Percentiles rank a stretch among this genome's conserved stretches.
Conservation (phyloP, 352 stramenopile species). For the Aphanomyces stellatus region DNA sequence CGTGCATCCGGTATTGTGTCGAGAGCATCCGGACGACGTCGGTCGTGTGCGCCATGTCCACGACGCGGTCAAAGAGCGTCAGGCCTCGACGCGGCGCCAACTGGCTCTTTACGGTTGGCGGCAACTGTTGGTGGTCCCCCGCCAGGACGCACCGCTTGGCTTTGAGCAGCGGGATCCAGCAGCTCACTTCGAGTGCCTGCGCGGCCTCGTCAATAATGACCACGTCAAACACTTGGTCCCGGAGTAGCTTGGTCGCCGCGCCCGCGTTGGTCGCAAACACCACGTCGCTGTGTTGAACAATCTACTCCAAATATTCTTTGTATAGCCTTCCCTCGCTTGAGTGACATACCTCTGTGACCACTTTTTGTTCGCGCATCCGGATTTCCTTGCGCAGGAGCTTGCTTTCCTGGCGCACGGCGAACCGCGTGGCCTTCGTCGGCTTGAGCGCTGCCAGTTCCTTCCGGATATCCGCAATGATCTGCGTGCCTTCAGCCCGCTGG, state of each 20-base stretch:
- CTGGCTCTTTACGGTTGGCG: slow-evolving; percentile 94
- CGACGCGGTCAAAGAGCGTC: slow-evolving; percentile 96
- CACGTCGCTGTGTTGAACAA: slow-evolving; percentile 86
- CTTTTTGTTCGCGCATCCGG: slow-evolving; percentile 85
- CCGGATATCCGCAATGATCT: slow-evolving; percentile 94
- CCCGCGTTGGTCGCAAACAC: slow-evolving; percentile 96
- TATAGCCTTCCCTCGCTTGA: neutral
- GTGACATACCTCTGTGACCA: slow-evolving; percentile 78
- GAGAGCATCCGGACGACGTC: slow-evolving; percentile 88
- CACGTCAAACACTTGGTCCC: slow-evolving; percentile 88
- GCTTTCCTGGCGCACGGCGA: slow-evolving; percentile 64
- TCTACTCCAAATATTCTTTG: neutral
- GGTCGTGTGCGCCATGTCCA: slow-evolving; percentile 37
- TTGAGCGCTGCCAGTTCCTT: slow-evolving; percentile 79
- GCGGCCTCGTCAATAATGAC: slow-evolving; percentile 97
- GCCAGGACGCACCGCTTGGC: slow-evolving; percentile 84
- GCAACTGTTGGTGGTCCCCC: slow-evolving; percentile 95
- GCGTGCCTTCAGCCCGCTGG: slow-evolving; percentile 85
- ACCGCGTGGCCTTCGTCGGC: slow-evolving; percentile 41
- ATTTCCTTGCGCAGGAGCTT: slow-evolving; percentile 94
- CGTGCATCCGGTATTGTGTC: slow-evolving; percentile 97
- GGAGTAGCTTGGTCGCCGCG: slow-evolving; percentile 86
- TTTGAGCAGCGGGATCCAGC: slow-evolving; percentile 95
- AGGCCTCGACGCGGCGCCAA: slow-evolving; percentile 66
- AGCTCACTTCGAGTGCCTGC: slow-evolving; percentile 94